Percentiles rank a stretch among this genome's conserved stretches.
These are phyloP conservation scores for Scenedesmus sp. DNA, from an alignment of 163 green algal species.

Conservation along the genomic window DNA sequence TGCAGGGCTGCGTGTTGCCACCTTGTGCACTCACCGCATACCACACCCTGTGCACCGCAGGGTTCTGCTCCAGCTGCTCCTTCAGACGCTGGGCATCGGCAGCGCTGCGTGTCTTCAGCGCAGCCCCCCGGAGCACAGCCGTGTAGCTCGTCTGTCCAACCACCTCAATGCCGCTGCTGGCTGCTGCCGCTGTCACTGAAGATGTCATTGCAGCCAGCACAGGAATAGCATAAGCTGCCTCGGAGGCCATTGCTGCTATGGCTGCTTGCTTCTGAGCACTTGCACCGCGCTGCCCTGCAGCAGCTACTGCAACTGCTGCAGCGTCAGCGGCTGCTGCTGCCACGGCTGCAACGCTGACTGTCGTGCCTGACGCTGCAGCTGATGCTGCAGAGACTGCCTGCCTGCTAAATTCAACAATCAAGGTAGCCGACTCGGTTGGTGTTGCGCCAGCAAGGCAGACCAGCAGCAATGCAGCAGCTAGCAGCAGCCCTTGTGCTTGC, in stretches of 20 bases:
- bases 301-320: background rate
- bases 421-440: background rate
- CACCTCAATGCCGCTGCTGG: slow-evolving; percentile 21
- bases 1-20: background rate
- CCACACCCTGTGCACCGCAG: slow-evolving; percentile 19
- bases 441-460: background rate
- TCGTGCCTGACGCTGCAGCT: background rate
- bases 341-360: background rate
- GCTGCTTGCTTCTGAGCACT: background rate
- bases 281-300: background rate
- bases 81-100: background rate
- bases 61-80: slow-evolving; percentile 17
- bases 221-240: background rate
- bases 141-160: background rate
- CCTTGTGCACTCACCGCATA: background rate
- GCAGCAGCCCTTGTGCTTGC: background rate
- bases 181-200: background rate
- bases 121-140: background rate
- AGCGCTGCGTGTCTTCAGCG: background rate
- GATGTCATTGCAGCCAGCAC: background rate
- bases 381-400: background rate
- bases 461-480: background rate
- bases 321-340: slow-evolving; percentile 24
- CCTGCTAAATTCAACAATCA: slow-evolving; percentile 12
- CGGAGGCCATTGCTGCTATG: background rate